Conservation (phyloP, 129 eudicot genomes). For the Rutidosis leptorrhynchoides region DNA sequence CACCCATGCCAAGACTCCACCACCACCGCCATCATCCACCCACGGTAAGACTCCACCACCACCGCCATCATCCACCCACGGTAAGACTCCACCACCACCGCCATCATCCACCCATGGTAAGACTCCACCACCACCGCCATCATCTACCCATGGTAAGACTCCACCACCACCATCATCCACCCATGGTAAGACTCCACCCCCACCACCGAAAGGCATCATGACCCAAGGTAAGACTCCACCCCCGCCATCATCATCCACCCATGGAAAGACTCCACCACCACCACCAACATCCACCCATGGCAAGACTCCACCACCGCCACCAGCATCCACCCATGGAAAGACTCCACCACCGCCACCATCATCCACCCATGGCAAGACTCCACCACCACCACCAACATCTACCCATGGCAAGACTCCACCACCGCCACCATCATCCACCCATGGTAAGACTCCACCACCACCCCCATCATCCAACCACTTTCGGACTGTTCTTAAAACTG, state of each 20-base stretch:
- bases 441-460: not conserved
- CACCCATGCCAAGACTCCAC: not conserved
- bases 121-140: not conserved
- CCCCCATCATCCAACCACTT: not conserved
- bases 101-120: not conserved
- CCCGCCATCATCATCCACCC: not conserved
- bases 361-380: not conserved
- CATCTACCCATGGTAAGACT: not conserved
- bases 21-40: not conserved
- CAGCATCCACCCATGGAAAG: not conserved
- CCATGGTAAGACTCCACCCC: not conserved
- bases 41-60: not conserved
- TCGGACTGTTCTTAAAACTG: too few species aligned
- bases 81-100: constrained; percentile 3
- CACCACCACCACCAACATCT: not conserved
- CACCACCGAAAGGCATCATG: not conserved
- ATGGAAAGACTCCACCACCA: not conserved
- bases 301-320: not conserved
- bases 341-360: not conserved
- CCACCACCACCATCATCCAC: not conserved
- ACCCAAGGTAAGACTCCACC: not conserved
- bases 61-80: not conserved
- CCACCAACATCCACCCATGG: not conserved
- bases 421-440: not conserved
- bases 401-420: not conserved